Conservation (phyloP, 2,329 filamentous ascomycete species). For the Monascus ruber region DNA sequence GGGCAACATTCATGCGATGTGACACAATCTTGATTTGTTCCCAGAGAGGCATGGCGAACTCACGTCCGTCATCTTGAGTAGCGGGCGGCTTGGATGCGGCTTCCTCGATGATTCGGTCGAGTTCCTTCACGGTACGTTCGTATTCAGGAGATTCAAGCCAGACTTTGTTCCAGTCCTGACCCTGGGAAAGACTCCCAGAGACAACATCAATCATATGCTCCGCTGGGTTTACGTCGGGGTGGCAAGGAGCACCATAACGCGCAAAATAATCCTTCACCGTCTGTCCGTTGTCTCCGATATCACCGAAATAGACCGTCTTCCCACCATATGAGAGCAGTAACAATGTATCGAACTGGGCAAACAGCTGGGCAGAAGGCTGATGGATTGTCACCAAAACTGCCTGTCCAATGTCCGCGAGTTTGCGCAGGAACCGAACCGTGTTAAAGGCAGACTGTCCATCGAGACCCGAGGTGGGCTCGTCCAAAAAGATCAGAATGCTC, state of each 20-base stretch:
- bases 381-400: constrained; percentile 60
- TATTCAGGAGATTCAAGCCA: constrained; percentile 55
- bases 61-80: constrained; percentile 30
- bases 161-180: constrained; percentile 57
- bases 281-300: constrained; percentile 50
- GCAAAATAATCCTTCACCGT: constrained; percentile 55
- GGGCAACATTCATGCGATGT: constrained; percentile 51
- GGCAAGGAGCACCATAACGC: constrained; percentile 51
- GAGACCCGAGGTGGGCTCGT: constrained; percentile 57
- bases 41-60: constrained; percentile 52
- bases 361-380: constrained; percentile 52
- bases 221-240: constrained; percentile 47
- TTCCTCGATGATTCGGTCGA: constrained; percentile 47
- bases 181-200: constrained; percentile 35
- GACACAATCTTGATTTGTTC: constrained; percentile 53
- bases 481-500: constrained; percentile 53
- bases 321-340: constrained; percentile 52
- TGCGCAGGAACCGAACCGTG: constrained; percentile 53
- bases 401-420: constrained; percentile 50
- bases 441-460: constrained; percentile 55
- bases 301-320: constrained; percentile 57
- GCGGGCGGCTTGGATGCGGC: constrained; percentile 26
- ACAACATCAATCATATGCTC: constrained; percentile 41
- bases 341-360: constrained; percentile 58
- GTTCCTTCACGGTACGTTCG: constrained; percentile 46